A percentile compares a stretch with the other conserved stretches of the same genome.
Evolutionary conservation across 768 basidiomycete species (phyloP).

Genomic region (Leccinum obscurum): DNA sequence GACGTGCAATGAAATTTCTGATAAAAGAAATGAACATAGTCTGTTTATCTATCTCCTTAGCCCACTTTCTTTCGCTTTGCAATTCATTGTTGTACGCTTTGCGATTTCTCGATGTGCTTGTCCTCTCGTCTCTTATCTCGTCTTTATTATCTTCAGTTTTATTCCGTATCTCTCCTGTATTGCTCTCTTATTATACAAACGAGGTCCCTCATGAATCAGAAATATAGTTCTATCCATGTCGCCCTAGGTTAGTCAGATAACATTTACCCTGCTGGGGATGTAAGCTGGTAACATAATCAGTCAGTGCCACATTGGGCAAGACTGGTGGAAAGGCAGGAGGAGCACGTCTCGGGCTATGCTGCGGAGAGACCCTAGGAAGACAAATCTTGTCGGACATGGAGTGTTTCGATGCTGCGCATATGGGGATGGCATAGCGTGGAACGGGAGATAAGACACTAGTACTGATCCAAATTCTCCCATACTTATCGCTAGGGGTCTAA

Average conservation of each 20-base stretch:
- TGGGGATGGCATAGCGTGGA: constrained; percentile 2
- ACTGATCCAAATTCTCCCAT: not conserved
- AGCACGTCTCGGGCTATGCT: not conserved
- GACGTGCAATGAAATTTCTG: not conserved
- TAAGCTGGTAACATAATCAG: not conserved
- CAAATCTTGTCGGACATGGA: not conserved
- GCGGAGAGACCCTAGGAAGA: not conserved
- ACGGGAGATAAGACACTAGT: constrained; percentile 1
- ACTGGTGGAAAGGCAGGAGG: constrained; percentile 7
- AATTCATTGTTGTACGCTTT: constrained; percentile 25
- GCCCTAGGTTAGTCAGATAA: not conserved
- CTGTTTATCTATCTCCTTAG: constrained; percentile 5
- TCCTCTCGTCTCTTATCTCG: constrained; percentile 11
- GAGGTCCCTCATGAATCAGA: constrained; percentile 1
- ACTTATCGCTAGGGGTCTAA: constrained; percentile 8
- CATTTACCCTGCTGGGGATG: not conserved
- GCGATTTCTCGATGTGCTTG: constrained; percentile 33
- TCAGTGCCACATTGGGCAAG: not conserved
- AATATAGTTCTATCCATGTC: not conserved
- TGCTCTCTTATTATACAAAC: constrained; percentile 23
- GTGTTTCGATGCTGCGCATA: not conserved
- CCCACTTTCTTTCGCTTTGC: constrained; percentile 12
- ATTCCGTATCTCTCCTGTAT: constrained; percentile 32
- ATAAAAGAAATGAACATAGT: not conserved
- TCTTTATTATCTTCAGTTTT: constrained; percentile 28